Base-by-base conservation (phyloP, 805 yeast genomes). In the Blastobotrys robertii region DNA sequence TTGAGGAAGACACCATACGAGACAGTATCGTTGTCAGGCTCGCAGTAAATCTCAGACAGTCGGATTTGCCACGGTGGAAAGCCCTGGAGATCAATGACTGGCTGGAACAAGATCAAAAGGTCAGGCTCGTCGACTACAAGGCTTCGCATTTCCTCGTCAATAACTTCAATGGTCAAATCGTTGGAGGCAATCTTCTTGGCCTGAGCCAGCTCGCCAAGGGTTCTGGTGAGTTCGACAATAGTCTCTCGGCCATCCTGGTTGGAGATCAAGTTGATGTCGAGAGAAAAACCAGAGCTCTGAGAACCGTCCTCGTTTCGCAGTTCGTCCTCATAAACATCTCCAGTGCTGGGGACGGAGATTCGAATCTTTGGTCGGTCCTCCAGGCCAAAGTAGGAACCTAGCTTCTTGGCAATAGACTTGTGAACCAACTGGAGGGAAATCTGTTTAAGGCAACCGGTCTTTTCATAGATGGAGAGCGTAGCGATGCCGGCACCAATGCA, bases 61-160 rank as follows among this genome's bases (percentile, higher is more conserved):
- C 98, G 74, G 30, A 86, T 76, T 58, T 90, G 97, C 98, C 98
- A 92, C 25, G 98, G 98, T 14, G 97, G 97, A 61, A 80, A 92
- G 12, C 95, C 97, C 62, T 87, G 94, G 39, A 92, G 71, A 59
- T 87, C 94, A 49, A 92, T 68, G 9, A 72, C 69, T n/a, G 97
- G 95, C 14, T 86, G 86, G 60, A 90, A 92, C 42, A 84, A 65
- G 28, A 92, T 68, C 38, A 92, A 67, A 49, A 92, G 70, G 59
- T 92, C 98, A 0, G 98, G 97, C 59, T 92, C 98, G n/a, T 70
- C 72, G 1, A 95, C 92, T 11, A 87, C 92, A 42, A 86, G 67
- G 52, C 78, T 84, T 32, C 69, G 68, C 48, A 63, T 47, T 41
- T 60, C 57, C 29, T 44, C 42, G 60, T 88, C 90, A 32, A 92